phyloP scores from a whole-genome alignment of 2,329 filamentous ascomycete genomes.

The Xylariaceae sp. region DNA sequence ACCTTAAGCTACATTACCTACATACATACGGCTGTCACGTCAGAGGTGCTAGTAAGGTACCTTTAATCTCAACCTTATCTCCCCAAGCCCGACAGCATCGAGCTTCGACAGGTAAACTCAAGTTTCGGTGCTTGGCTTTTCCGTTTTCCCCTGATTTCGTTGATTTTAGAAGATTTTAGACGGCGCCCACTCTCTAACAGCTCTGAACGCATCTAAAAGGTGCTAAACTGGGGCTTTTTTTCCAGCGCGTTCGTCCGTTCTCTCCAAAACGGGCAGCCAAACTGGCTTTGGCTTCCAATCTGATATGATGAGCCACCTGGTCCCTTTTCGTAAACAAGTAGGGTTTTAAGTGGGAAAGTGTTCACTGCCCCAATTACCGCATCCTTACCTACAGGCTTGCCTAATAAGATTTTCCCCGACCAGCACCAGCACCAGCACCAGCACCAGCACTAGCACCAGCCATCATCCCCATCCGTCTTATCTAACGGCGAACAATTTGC shows the following conservation, averaged over 20 bases:
- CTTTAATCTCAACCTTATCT: conserved; percentile 6
- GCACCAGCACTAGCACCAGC: too few relatives aligned
- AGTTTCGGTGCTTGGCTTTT: too few relatives aligned
- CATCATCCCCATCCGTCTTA: too few relatives aligned
- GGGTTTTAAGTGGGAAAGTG: conserved; percentile 5
- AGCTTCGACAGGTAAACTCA: too few relatives aligned
- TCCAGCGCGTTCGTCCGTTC: background rate
- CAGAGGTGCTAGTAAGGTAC: too few relatives aligned
- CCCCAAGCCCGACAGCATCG: too few relatives aligned
- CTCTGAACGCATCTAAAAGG: conserved; percentile 8
- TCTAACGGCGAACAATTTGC: background rate
- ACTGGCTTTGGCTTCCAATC: conserved; percentile 13
- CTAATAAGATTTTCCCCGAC: conserved; percentile 17
- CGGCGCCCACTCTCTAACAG: conserved; percentile 14
- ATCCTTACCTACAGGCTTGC: conserved; percentile 14
- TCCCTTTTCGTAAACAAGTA: background rate
- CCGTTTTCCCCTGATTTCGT: background rate
- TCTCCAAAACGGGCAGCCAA: conserved; percentile 8
- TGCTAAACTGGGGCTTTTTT: conserved; percentile 8
- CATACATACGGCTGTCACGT: too few relatives aligned
- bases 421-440: too few relatives aligned
- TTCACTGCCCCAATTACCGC: conserved; percentile 18
- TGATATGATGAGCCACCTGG: conserved; percentile 4
- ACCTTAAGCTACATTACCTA: too few relatives aligned
- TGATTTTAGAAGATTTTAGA: background rate